A percentile compares a stretch with the other conserved stretches of the same genome.
These are phyloP conservation scores for Magnaporthiopsis rhizophila DNA, from an alignment of 2,329 filamentous ascomycete genomes.

Conservation along the genomic window DNA sequence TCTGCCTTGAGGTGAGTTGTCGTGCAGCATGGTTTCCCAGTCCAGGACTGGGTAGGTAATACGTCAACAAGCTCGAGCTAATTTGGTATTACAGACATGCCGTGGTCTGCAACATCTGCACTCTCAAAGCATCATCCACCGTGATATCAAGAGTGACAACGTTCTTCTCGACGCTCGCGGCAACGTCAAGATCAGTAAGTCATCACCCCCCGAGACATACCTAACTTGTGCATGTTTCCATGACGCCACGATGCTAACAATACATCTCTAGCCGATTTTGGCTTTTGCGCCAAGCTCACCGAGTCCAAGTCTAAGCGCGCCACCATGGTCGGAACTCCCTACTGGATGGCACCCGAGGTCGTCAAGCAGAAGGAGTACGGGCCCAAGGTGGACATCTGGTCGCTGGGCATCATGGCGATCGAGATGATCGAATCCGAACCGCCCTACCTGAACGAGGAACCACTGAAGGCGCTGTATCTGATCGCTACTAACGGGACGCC, in stretches of 20 bases:
- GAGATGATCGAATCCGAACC: constrained; percentile 99
- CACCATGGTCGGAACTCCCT: constrained; percentile 98
- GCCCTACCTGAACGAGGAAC: constrained; percentile 95
- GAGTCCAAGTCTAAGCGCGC: constrained; percentile 95
- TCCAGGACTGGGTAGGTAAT: not conserved
- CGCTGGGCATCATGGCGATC: constrained; percentile 97
- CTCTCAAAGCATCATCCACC: constrained; percentile 93
- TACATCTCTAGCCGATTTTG: constrained; percentile 73
- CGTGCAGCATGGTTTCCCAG: too few relatives aligned
- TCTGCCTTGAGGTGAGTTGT: constrained; percentile 77
- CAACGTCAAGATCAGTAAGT: constrained; percentile 95
- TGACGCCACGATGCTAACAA: not conserved
- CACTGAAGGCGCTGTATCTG: constrained; percentile 90
- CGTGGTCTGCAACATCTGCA: constrained; percentile 91
- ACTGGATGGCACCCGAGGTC: constrained; percentile 99
- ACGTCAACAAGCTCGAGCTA: not conserved
- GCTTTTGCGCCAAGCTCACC: constrained; percentile 97
- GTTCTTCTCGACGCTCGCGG: constrained; percentile 89
- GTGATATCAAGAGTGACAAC: constrained; percentile 99
- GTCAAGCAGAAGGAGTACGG: constrained; percentile 99
- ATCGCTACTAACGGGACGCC: constrained; percentile 98
- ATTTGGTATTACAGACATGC: constrained; percentile 61
- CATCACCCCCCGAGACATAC: not conserved
- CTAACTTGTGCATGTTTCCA: not conserved
- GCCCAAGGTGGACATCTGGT: constrained; percentile 98